A percentile compares a stretch with the other conserved stretches of the same genome.
These are phyloP conservation scores for Paramecium sonneborni DNA, from an alignment of 73 alveolate genomes.

Conservation along the genomic window DNA sequence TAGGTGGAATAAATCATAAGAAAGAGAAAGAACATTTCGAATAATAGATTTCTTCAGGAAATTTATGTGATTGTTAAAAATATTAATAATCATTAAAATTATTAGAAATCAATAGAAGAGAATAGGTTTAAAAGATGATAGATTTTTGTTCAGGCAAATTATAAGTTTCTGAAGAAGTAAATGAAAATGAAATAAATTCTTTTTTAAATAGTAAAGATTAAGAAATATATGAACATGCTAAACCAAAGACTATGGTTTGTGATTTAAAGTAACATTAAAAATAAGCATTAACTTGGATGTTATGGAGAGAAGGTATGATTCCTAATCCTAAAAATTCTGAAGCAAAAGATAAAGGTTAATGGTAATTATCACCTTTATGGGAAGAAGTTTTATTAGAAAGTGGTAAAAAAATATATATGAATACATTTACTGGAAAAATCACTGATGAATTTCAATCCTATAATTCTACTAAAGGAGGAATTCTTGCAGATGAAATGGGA, in stretches of 20 bases:
- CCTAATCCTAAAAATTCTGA: neutral
- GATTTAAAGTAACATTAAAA: constrained; percentile 49
- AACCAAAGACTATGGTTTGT: constrained; percentile 6
- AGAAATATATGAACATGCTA: neutral
- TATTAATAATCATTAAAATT: neutral
- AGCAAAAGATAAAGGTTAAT: neutral
- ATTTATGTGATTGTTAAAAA: neutral
- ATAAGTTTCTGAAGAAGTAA: neutral
- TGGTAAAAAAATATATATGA: constrained; percentile 56
- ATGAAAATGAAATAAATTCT: neutral
- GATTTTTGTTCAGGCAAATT: neutral
- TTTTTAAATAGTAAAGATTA: neutral
- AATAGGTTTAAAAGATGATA: neutral
- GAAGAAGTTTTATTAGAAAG: constrained; percentile 42
- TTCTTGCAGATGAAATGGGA: constrained; percentile 87
- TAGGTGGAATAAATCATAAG: neutral
- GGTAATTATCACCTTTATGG: constrained; percentile 68
- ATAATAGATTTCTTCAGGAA: neutral
- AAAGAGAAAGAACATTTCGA: neutral
- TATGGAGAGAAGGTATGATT: constrained; percentile 53
- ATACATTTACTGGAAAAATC: constrained; percentile 70
- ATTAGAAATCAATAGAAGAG: neutral
- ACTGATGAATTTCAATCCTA: constrained; percentile 44
- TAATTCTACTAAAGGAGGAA: constrained; percentile 72
- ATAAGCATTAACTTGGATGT: constrained; percentile 74